Evolutionary conservation across 2,329 filamentous ascomycete genomes (phyloP), one percentile per base, ranked within the genome.

Genomic region (Aspergillus calidoustus): DNA sequence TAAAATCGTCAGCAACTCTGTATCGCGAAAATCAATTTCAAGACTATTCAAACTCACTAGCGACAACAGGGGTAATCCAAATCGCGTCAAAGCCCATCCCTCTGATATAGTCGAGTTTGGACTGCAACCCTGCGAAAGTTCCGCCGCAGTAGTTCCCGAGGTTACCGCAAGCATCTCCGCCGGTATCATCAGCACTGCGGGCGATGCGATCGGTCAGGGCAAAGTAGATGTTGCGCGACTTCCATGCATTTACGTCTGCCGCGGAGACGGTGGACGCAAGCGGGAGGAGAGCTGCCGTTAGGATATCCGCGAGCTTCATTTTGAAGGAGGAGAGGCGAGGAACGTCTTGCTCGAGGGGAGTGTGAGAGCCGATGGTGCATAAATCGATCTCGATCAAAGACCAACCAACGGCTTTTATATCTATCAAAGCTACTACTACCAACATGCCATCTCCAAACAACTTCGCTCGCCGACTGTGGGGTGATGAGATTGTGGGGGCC

Each of bases 51-150:
- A 52, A 52, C 50, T 23, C 30, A 52, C 50, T 52, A 41, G 50
- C 69, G 6, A 79, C 79, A 5, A 82, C 74, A 1, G 80, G 80
- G 0, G 79, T 80, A 50, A 82, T 82, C 81, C 81, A 82, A 52
- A 83, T 77, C 5, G 81, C 80, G 48, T 79, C 79, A 57, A 83
- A 83, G 2, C 81, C 80, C 71, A 81, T 75, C 25, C 70, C 74
- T 62, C 82, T 75, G 64, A 83, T 83, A 60, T 83, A 83, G 66
- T 83, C 81, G 8, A 83, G 71, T 73, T 82, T 22, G 13, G 19
- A 7, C 1, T 55, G 19, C 47, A 31, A 52, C 4, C 81, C 80
- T 60, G 78, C 74, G 76, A 80, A 82, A 11, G 80, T 81, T 23
- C 81, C 81, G 54, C 82, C 82, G 64, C 82, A 84, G 66, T 83